These are phyloP conservation scores for Magnolia sinica DNA, from an alignment of 164 flowering plant genomes.

Conservation along the genomic window DNA sequence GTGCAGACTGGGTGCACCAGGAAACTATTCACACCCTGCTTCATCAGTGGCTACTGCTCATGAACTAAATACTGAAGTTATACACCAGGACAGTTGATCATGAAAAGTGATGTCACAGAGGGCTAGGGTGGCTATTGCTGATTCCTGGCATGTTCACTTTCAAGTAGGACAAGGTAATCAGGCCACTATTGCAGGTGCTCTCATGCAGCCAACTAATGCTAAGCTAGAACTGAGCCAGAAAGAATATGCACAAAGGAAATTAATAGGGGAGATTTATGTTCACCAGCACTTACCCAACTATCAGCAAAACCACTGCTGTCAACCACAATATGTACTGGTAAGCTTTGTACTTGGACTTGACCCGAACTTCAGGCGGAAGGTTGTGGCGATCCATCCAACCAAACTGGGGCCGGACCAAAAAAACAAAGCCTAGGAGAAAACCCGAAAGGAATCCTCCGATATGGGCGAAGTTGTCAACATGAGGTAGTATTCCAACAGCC, in stretches of 20 bases:
- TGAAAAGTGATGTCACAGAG: not conserved
- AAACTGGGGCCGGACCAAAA: slow-evolving; percentile 72
- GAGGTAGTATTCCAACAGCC: slow-evolving; percentile 77
- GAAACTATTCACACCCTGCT: too few species aligned
- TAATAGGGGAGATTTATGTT: not conserved
- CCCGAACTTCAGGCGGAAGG: slow-evolving; percentile 37
- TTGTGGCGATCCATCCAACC: slow-evolving; percentile 61
- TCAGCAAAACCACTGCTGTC: slow-evolving; percentile 46
- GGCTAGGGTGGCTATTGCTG: not conserved
- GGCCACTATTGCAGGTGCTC: too few species aligned
- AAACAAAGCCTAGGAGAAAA: slow-evolving; percentile 69
- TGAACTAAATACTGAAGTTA: not conserved
- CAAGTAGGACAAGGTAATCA: too few species aligned
- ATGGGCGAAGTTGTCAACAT: slow-evolving; percentile 77
- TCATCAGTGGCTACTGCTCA: not conserved
- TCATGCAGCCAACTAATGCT: too few species aligned
- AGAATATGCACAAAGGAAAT: not conserved
- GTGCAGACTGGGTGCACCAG: too few species aligned
- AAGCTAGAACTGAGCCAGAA: not conserved
- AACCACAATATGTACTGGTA: slow-evolving; percentile 63
- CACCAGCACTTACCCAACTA: slow-evolving; percentile 52
- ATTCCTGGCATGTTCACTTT: not conserved
- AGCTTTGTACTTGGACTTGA: slow-evolving; percentile 57
- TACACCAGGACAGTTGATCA: not conserved
- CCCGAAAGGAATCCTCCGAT: slow-evolving; percentile 86